phyloP scores from a whole-genome alignment of 768 basidiomycete genomes.

The Pleurotus ostreatus region DNA sequence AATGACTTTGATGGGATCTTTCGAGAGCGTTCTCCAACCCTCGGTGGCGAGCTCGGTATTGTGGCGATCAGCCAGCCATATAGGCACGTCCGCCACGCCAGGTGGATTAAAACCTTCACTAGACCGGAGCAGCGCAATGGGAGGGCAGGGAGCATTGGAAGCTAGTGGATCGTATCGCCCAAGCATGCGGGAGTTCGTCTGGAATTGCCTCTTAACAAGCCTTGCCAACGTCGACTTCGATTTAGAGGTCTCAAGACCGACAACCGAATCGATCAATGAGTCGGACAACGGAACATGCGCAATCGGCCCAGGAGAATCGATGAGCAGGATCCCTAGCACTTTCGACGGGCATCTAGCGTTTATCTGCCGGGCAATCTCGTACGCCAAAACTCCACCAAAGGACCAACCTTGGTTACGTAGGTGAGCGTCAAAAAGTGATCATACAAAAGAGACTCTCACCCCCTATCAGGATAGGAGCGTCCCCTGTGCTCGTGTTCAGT shows the following conservation, averaged over 20 bases:
- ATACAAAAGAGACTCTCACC: slow-evolving; percentile 32
- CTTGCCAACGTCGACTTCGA: slow-evolving; percentile 24
- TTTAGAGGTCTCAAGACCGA: slow-evolving; percentile 27
- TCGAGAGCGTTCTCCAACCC: slow-evolving; percentile 47
- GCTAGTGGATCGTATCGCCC: slow-evolving; percentile 36
- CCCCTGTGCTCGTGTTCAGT: slow-evolving; percentile 24
- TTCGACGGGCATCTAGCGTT: not conserved
- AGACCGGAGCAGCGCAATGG: slow-evolving; percentile 52
- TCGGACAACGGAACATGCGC: slow-evolving; percentile 50
- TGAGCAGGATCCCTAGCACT: slow-evolving; percentile 57
- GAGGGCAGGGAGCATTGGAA: slow-evolving; percentile 20
- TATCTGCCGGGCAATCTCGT: slow-evolving; percentile 52
- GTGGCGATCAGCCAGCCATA: slow-evolving; percentile 49
- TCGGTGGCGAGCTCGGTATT: slow-evolving; percentile 24
- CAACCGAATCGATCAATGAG: slow-evolving; percentile 42
- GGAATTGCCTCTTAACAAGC: slow-evolving; percentile 46
- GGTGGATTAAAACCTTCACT: slow-evolving; percentile 37
- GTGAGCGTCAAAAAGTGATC: not conserved
- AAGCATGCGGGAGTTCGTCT: slow-evolving; percentile 43
- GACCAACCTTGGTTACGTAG: slow-evolving; percentile 59
- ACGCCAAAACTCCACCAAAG: slow-evolving; percentile 71
- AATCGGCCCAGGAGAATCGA: slow-evolving; percentile 63
- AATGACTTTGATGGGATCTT: slow-evolving; percentile 32
- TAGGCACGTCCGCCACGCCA: slow-evolving; percentile 32
- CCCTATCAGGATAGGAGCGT: slow-evolving; percentile 45